phyloP scores from a whole-genome alignment of 2,329 filamentous ascomycete genomes.

The Metarhizium guizhouense region DNA sequence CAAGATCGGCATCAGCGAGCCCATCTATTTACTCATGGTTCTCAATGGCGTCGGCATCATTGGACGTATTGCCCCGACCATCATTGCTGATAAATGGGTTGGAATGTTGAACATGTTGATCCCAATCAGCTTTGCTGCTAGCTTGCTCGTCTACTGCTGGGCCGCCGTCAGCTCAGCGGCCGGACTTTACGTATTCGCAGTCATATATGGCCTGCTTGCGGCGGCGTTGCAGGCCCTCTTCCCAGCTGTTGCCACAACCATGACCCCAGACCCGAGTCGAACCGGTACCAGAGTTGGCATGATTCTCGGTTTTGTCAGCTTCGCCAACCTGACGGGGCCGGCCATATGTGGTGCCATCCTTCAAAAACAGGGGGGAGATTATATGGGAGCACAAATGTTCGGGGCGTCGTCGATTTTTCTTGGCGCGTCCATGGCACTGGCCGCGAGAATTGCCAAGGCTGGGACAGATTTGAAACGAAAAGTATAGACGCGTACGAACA shows the following conservation, averaged over 20 bases:
- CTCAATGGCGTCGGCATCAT: slow-evolving; percentile 54
- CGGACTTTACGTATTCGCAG: slow-evolving; percentile 51
- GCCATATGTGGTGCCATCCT: slow-evolving; percentile 40
- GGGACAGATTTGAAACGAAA: background rate
- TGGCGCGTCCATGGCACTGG: slow-evolving; percentile 13
- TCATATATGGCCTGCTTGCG: slow-evolving; percentile 52
- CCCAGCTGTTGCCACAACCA: slow-evolving; percentile 46
- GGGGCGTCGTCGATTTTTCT: slow-evolving; percentile 13
- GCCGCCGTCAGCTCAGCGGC: slow-evolving; percentile 39
- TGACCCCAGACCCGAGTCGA: slow-evolving; percentile 42
- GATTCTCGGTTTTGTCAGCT: slow-evolving; percentile 47
- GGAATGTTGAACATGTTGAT: slow-evolving; percentile 55
- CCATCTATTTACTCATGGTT: slow-evolving; percentile 54
- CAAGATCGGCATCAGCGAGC: slow-evolving; percentile 34
- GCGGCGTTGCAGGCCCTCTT: slow-evolving; percentile 58
- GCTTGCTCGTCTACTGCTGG: slow-evolving; percentile 45
- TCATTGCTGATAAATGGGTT: slow-evolving; percentile 42
- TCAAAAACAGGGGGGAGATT: slow-evolving; percentile 2
- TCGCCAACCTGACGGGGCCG: slow-evolving; percentile 42
- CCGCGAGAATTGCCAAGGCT: background rate
- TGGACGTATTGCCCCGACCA: slow-evolving; percentile 49
- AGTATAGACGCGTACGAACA: background rate
- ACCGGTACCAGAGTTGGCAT: slow-evolving; percentile 49
- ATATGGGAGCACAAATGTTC: slow-evolving; percentile 17
- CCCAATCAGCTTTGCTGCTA: slow-evolving; percentile 32